Evolutionary conservation across 495 filamentous ascomycete genomes (phyloP).

Genomic region (Evansstolkia leycettana): DNA sequence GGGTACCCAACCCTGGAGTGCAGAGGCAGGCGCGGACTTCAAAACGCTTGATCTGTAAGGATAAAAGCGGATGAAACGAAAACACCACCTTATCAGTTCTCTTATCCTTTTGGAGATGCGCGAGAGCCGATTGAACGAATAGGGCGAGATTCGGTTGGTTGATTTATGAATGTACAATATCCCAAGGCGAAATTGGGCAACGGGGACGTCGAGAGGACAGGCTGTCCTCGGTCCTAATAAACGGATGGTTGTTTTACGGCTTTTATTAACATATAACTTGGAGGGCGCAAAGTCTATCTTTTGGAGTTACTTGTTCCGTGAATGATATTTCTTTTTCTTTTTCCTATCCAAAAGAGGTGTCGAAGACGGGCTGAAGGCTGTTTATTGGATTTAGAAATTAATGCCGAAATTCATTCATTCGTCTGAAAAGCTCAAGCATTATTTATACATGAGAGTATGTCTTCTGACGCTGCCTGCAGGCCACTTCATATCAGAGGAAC

Average conservation of each 20-base stretch:
- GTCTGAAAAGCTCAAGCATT: no score
- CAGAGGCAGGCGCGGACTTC: slow-evolving; percentile 40
- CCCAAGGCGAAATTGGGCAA: slow-evolving; percentile 6
- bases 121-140: neutral
- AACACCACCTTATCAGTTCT: neutral
- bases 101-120: neutral
- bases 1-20: slow-evolving; percentile 53
- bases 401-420: no score
- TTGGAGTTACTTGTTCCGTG: no score
- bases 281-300: no score
- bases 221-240: slow-evolving; percentile 1
- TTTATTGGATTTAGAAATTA: no score
- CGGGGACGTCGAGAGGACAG: slow-evolving; percentile 11
- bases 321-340: neutral
- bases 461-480: no score
- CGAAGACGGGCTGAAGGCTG: neutral
- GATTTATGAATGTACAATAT: slow-evolving; percentile 12
- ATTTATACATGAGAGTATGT: no score
- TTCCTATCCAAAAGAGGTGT: neutral
- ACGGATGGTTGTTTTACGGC: neutral
- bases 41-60: slow-evolving; percentile 36
- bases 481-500: no score
- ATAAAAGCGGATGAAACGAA: slow-evolving; percentile 4
- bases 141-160: no score
- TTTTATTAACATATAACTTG: no score